Conservation (phyloP, 78 protist species). For the Neovahlkampfia damariscottae region DNA sequence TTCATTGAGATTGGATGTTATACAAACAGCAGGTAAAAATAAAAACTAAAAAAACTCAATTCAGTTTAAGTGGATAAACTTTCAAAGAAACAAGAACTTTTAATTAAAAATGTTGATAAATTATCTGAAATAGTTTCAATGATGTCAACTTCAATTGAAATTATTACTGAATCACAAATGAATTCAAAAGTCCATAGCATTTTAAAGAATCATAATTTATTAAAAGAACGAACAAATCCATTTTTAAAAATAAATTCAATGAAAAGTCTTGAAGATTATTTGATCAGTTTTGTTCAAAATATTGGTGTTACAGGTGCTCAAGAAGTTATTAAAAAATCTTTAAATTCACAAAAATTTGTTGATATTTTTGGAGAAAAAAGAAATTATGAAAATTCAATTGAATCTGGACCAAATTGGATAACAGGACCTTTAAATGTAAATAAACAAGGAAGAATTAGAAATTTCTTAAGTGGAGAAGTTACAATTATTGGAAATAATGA, state of each 20-base stretch:
- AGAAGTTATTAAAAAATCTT: neutral
- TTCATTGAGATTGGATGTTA: too few species aligned
- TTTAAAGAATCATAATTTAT: neutral
- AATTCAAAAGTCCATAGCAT: neutral
- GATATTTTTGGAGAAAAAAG: neutral
- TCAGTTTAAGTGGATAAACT: neutral
- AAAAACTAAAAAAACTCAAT: too few species aligned
- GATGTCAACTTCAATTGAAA: neutral
- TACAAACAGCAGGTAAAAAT: too few species aligned
- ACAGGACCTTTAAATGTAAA: neutral
- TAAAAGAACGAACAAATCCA: neutral
- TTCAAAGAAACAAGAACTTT: neutral
- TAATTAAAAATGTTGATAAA: neutral
- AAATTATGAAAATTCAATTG: neutral
- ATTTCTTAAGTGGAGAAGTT: neutral
- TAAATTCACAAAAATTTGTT: neutral
- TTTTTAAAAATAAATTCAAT: neutral
- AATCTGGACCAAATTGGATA: neutral
- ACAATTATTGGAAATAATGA: neutral
- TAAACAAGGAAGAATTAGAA: neutral
- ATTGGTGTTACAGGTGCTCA: neutral
- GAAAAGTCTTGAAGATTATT: neutral
- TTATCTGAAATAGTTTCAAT: neutral
- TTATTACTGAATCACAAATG: neutral
- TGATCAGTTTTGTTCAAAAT: neutral